Percentiles rank a stretch among this genome's conserved stretches.
Conservation (phyloP, 2,329 filamentous ascomycete species). For the Iodosphaeria phyllophila region DNA sequence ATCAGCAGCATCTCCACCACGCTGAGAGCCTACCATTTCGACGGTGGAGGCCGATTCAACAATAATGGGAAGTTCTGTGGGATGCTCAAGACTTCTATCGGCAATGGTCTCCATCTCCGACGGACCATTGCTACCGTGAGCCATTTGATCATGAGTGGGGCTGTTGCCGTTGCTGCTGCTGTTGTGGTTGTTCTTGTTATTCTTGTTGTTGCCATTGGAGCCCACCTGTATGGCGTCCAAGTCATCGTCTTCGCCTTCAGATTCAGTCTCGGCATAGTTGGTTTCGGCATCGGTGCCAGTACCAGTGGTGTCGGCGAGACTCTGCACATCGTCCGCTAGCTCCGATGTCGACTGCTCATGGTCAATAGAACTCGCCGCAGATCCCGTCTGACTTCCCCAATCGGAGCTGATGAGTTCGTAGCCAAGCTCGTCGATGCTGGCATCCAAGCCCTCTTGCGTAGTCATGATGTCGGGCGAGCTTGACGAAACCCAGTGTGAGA, state of each 20-base stretch:
- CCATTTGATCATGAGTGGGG: slow-evolving; percentile 2
- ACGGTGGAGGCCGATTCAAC: too few species aligned
- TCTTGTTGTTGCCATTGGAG: slow-evolving; percentile 9
- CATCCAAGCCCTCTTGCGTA: slow-evolving; percentile 17
- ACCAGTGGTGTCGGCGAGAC: slow-evolving; percentile 16
- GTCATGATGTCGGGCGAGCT: slow-evolving; percentile 37
- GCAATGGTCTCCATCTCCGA: slow-evolving; percentile 10
- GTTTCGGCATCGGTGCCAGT: slow-evolving; percentile 28
- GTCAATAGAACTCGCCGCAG: slow-evolving; percentile 27
- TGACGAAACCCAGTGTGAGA: slow-evolving; percentile 40
- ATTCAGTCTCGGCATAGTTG: slow-evolving; percentile 22
- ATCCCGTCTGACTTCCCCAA: slow-evolving; percentile 32
- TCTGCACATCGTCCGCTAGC: slow-evolving; percentile 25
- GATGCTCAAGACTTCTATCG: slow-evolving; percentile 14
- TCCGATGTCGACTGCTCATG: slow-evolving; percentile 24
- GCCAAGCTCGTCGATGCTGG: slow-evolving; percentile 34
- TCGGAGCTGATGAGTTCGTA: slow-evolving; percentile 39
- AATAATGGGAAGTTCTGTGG: slow-evolving; percentile 13
- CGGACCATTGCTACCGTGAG: slow-evolving; percentile 5
- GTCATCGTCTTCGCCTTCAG: slow-evolving; percentile 20
- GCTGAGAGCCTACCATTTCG: too few species aligned
- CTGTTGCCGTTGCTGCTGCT: slow-evolving; percentile 4
- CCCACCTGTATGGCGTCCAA: too few species aligned
- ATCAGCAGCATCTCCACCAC: too few species aligned
- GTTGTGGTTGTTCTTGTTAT: slow-evolving; percentile 5